These are phyloP conservation scores for Arthrinium puccinioides DNA, from an alignment of 2,329 filamentous ascomycete species.

Conservation along the genomic window DNA sequence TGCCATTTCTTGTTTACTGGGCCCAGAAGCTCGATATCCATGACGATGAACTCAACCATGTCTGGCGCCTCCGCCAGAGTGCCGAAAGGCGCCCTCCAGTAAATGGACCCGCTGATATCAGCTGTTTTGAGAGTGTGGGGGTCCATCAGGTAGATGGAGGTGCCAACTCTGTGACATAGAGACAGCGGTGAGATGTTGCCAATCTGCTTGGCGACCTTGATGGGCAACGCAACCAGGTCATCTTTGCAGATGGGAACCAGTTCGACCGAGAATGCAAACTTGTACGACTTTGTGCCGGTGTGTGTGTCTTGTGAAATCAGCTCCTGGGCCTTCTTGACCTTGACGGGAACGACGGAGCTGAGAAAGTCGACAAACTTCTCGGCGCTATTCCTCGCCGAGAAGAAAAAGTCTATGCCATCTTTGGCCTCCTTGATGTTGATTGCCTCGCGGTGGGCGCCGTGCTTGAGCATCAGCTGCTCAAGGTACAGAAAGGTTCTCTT, in stretches of 20 bases:
- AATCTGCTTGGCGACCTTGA: slow-evolving; percentile 77
- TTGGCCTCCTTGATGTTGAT: slow-evolving; percentile 98
- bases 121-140: slow-evolving; percentile 85
- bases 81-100: slow-evolving; percentile 85
- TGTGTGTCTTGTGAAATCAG: slow-evolving; percentile 91
- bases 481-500: slow-evolving; percentile 70
- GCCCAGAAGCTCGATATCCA: slow-evolving; percentile 83
- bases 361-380: slow-evolving; percentile 91
- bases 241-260: slow-evolving; percentile 95
- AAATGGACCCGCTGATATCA: slow-evolving; percentile 74
- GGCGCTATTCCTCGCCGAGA: slow-evolving; percentile 79
- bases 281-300: slow-evolving; percentile 85
- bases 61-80: slow-evolving; percentile 78
- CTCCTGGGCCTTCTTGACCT: slow-evolving; percentile 79
- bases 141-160: slow-evolving; percentile 82
- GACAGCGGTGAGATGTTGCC: slow-evolving; percentile 86
- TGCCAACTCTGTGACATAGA: slow-evolving; percentile 83
- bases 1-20: slow-evolving; percentile 72
- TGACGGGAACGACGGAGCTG: slow-evolving; percentile 70
- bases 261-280: slow-evolving; percentile 86
- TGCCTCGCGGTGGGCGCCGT: slow-evolving; percentile 82
- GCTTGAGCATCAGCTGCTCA: slow-evolving; percentile 93
- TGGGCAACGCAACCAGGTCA: slow-evolving; percentile 86
- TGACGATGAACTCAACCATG: slow-evolving; percentile 85
- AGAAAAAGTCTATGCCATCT: slow-evolving; percentile 95